A percentile compares a stretch with the other conserved stretches of the same genome.
Conservation (phyloP, 2,329 filamentous ascomycete genomes). For the Botrytis byssoidea region DNA sequence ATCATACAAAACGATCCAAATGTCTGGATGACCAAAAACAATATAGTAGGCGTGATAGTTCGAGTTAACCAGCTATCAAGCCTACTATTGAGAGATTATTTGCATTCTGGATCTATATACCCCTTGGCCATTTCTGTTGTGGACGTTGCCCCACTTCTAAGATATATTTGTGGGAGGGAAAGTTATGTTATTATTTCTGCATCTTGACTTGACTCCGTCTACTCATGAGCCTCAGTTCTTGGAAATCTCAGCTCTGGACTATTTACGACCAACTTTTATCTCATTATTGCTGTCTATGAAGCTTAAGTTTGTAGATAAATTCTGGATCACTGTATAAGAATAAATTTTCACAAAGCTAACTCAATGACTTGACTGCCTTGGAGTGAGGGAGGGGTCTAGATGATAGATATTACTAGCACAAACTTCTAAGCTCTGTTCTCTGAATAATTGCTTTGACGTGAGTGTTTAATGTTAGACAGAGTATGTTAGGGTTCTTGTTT, state of each 20-base stretch:
- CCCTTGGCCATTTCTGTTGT: neutral
- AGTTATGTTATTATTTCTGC: neutral
- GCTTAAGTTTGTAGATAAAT: neutral
- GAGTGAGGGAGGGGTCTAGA: neutral
- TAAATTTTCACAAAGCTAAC: neutral
- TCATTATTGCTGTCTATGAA: neutral
- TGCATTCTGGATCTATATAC: neutral
- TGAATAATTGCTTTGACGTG: neutral
- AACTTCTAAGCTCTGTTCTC: neutral
- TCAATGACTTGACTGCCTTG: neutral
- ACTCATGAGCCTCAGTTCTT: neutral
- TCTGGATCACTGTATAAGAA: neutral
- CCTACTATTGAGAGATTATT: neutral
- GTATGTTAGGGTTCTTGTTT: neutral
- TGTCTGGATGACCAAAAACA: neutral
- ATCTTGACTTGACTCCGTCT: no score
- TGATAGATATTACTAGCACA: neutral
- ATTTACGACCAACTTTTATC: neutral
- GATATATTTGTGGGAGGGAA: neutral
- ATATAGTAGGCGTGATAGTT: neutral
- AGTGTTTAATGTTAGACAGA: neutral
- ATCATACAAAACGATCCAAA: no score
- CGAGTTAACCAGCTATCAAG: neutral
- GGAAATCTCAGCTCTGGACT: rapidly evolving
- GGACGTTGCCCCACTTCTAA: neutral